These are phyloP conservation scores for Hypholoma fasciculare DNA, from an alignment of 768 basidiomycete species.

Conservation along the genomic window DNA sequence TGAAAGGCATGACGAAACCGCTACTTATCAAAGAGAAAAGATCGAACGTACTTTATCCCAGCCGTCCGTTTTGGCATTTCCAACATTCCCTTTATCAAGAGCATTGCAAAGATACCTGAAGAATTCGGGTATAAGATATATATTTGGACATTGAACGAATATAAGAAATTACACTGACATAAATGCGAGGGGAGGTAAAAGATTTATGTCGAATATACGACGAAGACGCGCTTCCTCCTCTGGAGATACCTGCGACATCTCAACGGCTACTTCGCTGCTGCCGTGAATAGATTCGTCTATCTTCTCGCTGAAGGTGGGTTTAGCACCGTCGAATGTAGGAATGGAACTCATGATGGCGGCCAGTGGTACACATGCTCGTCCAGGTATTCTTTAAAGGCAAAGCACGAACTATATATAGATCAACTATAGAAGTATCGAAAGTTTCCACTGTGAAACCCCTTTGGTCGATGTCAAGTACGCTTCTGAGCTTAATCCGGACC, in stretches of 20 bases:
- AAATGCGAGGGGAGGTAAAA: constrained; percentile 43
- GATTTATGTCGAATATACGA: constrained; percentile 41
- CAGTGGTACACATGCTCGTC: background rate
- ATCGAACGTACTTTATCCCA: constrained; percentile 41
- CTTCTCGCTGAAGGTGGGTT: constrained; percentile 1
- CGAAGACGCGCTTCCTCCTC: constrained; percentile 32
- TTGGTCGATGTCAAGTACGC: background rate
- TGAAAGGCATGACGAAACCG: constrained; percentile 9
- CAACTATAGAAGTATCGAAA: too few species aligned
- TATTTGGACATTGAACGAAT: background rate
- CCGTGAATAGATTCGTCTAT: background rate
- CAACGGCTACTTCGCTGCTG: background rate
- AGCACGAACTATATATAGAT: background rate
- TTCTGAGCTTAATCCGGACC: background rate
- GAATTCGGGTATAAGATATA: background rate
- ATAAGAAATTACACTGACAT: constrained; percentile 28
- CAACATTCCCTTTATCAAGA: constrained; percentile 49
- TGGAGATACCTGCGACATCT: constrained; percentile 14
- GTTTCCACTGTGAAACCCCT: background rate
- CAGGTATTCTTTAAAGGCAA: background rate
- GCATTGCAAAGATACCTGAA: constrained; percentile 50
- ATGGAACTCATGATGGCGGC: constrained; percentile 7
- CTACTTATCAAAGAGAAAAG: background rate
- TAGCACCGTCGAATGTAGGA: background rate
- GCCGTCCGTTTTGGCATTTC: constrained; percentile 52